Conservation (phyloP, 306 rosid species). For the Quercus glauca region DNA sequence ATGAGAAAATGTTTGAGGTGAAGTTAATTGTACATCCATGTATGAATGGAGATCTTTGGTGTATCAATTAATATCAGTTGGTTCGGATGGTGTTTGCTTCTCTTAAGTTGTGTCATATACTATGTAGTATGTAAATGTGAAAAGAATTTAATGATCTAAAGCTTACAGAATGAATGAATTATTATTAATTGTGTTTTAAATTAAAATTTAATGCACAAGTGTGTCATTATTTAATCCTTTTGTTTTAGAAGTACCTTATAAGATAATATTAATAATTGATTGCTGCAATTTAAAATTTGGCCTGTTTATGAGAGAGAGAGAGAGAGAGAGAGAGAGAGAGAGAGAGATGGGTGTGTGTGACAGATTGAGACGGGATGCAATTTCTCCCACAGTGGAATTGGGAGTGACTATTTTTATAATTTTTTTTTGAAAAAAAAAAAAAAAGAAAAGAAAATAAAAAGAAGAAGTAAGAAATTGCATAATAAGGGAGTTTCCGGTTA, state of each 20-base stretch:
- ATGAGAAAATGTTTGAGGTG: slow-evolving; percentile 3
- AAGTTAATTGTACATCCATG: slow-evolving; percentile 1
- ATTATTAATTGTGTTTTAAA: neutral
- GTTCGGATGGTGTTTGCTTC: neutral
- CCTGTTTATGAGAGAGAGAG: neutral
- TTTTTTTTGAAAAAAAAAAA: no score
- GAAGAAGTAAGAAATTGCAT: no score
- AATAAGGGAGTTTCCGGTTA: no score
- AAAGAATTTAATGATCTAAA: neutral
- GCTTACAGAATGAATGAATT: neutral
- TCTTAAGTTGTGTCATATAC: neutral
- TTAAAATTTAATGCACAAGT: neutral
- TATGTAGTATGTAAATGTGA: neutral
- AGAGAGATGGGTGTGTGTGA: neutral
- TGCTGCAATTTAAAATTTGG: neutral
- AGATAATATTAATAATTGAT: neutral
- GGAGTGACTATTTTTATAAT: no score
- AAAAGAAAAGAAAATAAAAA: no score
- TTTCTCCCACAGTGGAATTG: no score
- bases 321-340: neutral
- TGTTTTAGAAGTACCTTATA: neutral
- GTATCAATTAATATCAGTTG: neutral
- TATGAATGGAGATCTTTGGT: slow-evolving; percentile 1
- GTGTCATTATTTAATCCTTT: neutral
- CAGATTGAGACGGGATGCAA: no score